Conservation (phyloP, 345 rosid species). For the Geranium rotundifolium region DNA sequence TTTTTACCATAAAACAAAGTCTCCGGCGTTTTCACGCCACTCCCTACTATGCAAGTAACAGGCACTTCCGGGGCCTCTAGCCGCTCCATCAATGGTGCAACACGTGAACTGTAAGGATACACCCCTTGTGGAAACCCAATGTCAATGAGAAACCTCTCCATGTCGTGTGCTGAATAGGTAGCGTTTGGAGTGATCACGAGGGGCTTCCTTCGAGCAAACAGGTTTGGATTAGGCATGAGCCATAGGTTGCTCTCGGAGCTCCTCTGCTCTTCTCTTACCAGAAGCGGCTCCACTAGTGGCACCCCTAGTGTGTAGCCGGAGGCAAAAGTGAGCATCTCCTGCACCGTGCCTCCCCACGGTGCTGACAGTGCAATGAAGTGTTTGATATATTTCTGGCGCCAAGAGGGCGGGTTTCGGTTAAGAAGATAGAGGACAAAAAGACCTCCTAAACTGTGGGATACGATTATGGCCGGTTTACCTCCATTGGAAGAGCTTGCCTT, state of each 20-base stretch:
- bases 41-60: conserved; percentile 55
- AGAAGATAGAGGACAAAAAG: conserved; percentile 60
- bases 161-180: conserved; percentile 42
- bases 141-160: conserved; percentile 32
- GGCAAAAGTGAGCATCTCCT: conserved; percentile 56
- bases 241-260: conserved; percentile 73
- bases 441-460: conserved; percentile 86
- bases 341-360: conserved; percentile 74
- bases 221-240: conserved; percentile 58
- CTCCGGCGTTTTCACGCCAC: conserved; percentile 52
- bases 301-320: conserved; percentile 61
- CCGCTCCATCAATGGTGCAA: conserved; percentile 35
- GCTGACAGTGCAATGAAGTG: conserved; percentile 68
- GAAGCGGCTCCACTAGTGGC: conserved; percentile 68
- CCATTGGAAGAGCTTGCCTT: conserved; percentile 39
- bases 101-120: conserved; percentile 42
- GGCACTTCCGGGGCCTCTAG: conserved; percentile 40
- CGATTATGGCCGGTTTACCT: conserved; percentile 61
- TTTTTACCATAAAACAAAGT: conserved; percentile 26
- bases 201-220: conserved; percentile 25
- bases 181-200: conserved; percentile 41
- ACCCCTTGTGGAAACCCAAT: conserved; percentile 64
- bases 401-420: conserved; percentile 42
- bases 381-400: conserved; percentile 55
- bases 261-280: conserved; percentile 63